Evolutionary conservation across 2,329 filamentous ascomycete genomes (phyloP).

Genomic region (Monilinia fructigena): DNA sequence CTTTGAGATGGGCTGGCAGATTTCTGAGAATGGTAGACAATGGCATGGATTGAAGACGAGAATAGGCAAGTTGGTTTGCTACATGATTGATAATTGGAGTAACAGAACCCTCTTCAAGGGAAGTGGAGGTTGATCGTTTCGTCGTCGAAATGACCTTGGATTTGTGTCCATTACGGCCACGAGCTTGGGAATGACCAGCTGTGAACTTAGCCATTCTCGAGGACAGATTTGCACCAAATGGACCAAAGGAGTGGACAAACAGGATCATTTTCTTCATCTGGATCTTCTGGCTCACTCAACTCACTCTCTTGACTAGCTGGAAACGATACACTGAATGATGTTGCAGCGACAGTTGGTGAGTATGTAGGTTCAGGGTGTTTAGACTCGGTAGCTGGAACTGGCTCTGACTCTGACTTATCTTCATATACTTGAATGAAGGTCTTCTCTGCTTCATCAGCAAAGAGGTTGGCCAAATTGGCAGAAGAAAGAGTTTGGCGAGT

Average conservation of each 20-base stretch:
- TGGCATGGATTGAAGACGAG: slow-evolving; percentile 85
- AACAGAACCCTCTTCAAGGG: slow-evolving; percentile 44
- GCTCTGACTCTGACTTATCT: slow-evolving; percentile 54
- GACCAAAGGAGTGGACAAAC: slow-evolving; percentile 86
- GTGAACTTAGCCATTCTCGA: slow-evolving; percentile 76
- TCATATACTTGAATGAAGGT: slow-evolving; percentile 69
- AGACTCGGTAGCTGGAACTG: slow-evolving; percentile 44
- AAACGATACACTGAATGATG: slow-evolving; percentile 31
- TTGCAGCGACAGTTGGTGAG: slow-evolving; percentile 34
- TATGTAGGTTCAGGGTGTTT: slow-evolving; percentile 29
- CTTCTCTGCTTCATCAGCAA: slow-evolving; percentile 47
- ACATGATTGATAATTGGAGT: slow-evolving; percentile 73
- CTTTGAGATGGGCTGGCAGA: slow-evolving; percentile 67
- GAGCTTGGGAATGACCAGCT: slow-evolving; percentile 58
- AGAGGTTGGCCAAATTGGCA: slow-evolving; percentile 33
- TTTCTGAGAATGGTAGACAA: slow-evolving; percentile 86
- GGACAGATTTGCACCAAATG: slow-evolving; percentile 83
- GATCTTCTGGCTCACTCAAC: slow-evolving; percentile 58
- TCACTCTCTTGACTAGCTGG: slow-evolving; percentile 49
- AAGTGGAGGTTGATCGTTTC: slow-evolving; percentile 34
- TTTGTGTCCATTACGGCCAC: slow-evolving; percentile 31
- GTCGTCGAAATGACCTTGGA: slow-evolving; percentile 26
- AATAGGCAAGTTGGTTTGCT: slow-evolving; percentile 93
- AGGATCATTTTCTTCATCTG: slow-evolving; percentile 92
- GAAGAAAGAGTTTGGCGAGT: slow-evolving; percentile 30